Base-by-base conservation (phyloP, 2,329 filamentous ascomycete genomes). In the Fonsecaea monophora region DNA sequence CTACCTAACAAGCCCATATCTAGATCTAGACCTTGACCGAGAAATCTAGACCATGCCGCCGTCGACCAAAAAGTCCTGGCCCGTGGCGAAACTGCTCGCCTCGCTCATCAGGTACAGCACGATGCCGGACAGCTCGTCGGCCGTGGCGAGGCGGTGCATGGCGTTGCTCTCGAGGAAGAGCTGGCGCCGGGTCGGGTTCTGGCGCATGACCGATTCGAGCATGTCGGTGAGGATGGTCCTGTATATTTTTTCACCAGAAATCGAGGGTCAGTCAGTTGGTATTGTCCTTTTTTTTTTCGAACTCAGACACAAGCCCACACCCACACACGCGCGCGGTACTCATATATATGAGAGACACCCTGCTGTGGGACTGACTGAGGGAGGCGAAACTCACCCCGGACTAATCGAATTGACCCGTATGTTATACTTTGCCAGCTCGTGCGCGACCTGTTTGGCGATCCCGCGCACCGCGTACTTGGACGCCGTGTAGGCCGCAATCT, bases 381-480 rank as follows among this genome's bases (percentile, higher is more conserved):
- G 25, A 25, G 25, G 25, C 21, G 3, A 25, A n/a, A 60, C 60
- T 53, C 58, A 70, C 56, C 75, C 75, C 3, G 75, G 75, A 63
- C 67, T 71, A 1, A 77, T 57, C 9, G 67, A 70, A 64, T 77
- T 77, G 60, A 76, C 74, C 10, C 74, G 71, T 53, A 77, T 76
- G 1, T 70, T 68, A 56, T 73, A 68, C 32, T 71, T 71, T 0
- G 78, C 79, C 21, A 81, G 68, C 63, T 81, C 79, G 9, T 78
- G 77, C 0, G 74, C 77, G 1, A 81, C 70, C 1, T 75, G 78
- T 63, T 77, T 79, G 12, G 76, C 75, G 2, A 82, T 75, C 74
- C 81, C 78, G n/a, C 78, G 68, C 2, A 82, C 72, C 1, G 75
- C 81, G 13, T 78, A 80, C 65, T 82, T 82, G 4, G 79, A 80